phyloP scores from a whole-genome alignment of 768 basidiomycete genomes.

The Polyporus arcularius region DNA sequence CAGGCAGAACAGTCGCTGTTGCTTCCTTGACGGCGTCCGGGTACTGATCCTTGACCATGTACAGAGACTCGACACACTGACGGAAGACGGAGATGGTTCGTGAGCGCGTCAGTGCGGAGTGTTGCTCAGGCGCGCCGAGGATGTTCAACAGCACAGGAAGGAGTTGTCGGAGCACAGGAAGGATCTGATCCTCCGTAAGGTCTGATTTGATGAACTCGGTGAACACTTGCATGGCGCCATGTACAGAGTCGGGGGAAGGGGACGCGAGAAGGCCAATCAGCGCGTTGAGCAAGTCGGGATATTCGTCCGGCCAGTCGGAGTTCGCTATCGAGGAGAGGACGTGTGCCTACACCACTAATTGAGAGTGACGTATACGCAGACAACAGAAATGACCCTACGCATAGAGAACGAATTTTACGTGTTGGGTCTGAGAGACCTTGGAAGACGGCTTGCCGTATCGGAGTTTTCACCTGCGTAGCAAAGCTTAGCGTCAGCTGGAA shows the following conservation, averaged over 20 bases:
- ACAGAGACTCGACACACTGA: conserved; percentile 86
- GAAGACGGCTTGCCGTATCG: conserved; percentile 79
- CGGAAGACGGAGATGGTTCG: conserved; percentile 86
- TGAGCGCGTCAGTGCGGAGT: conserved; percentile 81
- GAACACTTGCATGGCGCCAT: conserved; percentile 96
- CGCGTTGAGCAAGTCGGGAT: conserved; percentile 77
- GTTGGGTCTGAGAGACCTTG: conserved; percentile 80
- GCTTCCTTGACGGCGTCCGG: conserved; percentile 87
- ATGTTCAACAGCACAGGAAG: conserved; percentile 84
- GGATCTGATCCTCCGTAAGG: conserved; percentile 90
- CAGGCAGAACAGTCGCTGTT: conserved; percentile 74
- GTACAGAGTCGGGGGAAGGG: conserved; percentile 70
- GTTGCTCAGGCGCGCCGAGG: conserved; percentile 70
- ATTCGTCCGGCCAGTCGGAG: conserved; percentile 97
- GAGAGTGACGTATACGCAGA: not conserved
- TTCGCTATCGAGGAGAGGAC: conserved; percentile 86
- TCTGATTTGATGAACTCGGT: conserved; percentile 93
- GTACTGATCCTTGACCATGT: conserved; percentile 94
- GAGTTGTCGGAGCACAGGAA: conserved; percentile 87
- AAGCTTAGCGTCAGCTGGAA: not conserved
- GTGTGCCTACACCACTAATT: conserved; percentile 59
- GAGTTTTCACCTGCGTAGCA: conserved; percentile 63
- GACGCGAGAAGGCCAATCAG: conserved; percentile 80
- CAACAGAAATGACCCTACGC: conserved; percentile 49
- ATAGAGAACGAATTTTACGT: conserved; percentile 84